Conservation (phyloP, 169 alveolate genomes). For the Ichthyophthirius multifiliis region DNA sequence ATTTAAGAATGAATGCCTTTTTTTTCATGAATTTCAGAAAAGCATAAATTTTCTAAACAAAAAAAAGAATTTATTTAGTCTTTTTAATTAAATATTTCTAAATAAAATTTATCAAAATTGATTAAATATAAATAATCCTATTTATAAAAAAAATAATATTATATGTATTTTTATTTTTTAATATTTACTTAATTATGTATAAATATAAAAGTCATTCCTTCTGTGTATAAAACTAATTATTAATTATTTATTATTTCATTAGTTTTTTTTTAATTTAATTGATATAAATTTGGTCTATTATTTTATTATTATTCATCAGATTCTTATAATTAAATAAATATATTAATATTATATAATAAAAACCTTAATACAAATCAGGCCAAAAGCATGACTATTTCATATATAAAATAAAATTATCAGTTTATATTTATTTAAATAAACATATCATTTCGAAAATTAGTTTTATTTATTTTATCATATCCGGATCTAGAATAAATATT, state of each 20-base stretch:
- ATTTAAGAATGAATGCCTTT: constrained; percentile 21
- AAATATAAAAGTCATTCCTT: neutral
- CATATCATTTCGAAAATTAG: constrained; percentile 17
- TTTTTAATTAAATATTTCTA: too few relatives aligned
- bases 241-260: too few relatives aligned
- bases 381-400: constrained; percentile 36
- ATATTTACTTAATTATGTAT: neutral
- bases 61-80: neutral
- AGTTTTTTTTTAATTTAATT: too few relatives aligned
- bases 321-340: too few relatives aligned
- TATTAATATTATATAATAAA: neutral
- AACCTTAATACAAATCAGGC: constrained; percentile 38
- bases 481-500: constrained; percentile 15
- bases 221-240: too few relatives aligned
- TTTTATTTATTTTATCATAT: constrained; percentile 14
- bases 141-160: neutral
- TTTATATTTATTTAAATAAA: neutral
- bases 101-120: neutral
- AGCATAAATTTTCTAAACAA: neutral
- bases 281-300: too few relatives aligned
- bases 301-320: too few relatives aligned
- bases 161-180: neutral
- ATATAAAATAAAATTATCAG: neutral
- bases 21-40: constrained; percentile 18
- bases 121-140: neutral